Evolutionary conservation across 805 yeast species (phyloP).

Genomic region (Jamesozyma jinghongensis): DNA sequence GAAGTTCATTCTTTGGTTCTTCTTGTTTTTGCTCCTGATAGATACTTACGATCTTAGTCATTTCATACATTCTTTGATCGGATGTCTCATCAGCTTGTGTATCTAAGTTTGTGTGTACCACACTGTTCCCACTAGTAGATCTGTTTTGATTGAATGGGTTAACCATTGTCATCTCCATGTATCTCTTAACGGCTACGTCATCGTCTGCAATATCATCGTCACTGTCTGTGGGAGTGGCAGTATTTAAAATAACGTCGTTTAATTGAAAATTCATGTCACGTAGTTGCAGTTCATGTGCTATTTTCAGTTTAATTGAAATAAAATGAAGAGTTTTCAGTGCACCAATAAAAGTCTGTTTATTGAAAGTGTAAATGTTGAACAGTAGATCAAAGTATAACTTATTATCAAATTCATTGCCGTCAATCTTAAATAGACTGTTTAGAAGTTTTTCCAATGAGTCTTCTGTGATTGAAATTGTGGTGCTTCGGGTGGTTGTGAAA

Average conservation of each 20-base stretch:
- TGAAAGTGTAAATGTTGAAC: constrained; percentile 9
- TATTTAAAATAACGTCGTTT: constrained; percentile 2
- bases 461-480: neutral
- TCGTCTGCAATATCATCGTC: constrained; percentile 4
- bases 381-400: constrained; percentile 17
- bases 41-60: constrained; percentile 28
- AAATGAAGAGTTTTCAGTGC: constrained; percentile 11
- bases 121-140: constrained; percentile 15
- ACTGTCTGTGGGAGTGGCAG: neutral
- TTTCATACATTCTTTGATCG: constrained; percentile 19
- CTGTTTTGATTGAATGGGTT: constrained; percentile 21
- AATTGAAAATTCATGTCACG: constrained; percentile 15
- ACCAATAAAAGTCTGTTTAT: constrained; percentile 9
- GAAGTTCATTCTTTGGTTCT: neutral
- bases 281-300: constrained; percentile 21
- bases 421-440: constrained; percentile 14
- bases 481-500: neutral
- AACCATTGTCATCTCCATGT: constrained; percentile 30
- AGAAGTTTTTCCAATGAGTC: constrained; percentile 2
- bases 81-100: neutral
- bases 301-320: constrained; percentile 21
- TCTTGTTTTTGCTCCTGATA: constrained; percentile 13
- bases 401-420: constrained; percentile 25
- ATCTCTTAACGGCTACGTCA: constrained; percentile 17
- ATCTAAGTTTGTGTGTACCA: constrained; percentile 13